Evolutionary conservation across 78 protist genomes (phyloP).

Genomic region (Guillardia theta): DNA sequence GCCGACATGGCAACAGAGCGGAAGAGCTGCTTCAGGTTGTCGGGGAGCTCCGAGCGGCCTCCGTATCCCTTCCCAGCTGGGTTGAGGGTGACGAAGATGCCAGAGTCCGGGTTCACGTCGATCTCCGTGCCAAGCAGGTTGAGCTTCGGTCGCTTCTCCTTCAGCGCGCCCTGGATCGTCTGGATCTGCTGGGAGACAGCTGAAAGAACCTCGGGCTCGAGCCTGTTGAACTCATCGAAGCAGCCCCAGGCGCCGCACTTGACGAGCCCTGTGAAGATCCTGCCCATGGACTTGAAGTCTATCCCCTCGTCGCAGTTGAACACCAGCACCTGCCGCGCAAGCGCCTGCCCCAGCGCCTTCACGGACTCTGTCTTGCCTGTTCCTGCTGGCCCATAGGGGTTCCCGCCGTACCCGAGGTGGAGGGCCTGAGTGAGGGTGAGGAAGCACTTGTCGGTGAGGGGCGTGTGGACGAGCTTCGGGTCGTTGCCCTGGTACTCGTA

Average conservation of each 20-base stretch:
- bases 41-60: conserved; percentile 89
- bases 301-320: conserved; percentile 94
- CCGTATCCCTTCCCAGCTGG: conserved; percentile 90
- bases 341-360: conserved; percentile 82
- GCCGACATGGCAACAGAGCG: conserved; percentile 85
- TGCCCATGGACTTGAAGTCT: conserved; percentile 86
- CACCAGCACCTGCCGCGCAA: conserved; percentile 69
- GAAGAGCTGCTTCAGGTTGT: conserved; percentile 89
- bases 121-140: conserved; percentile 61
- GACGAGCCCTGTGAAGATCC: conserved; percentile 87
- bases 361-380: conserved; percentile 92
- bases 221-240: conserved; percentile 75
- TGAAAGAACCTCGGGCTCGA: conserved; percentile 81
- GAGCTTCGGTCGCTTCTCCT: neutral
- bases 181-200: conserved; percentile 90
- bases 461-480: conserved; percentile 88
- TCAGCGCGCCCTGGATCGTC: conserved; percentile 79
- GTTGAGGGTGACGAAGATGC: conserved; percentile 88
- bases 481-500: conserved; percentile 92
- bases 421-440: conserved; percentile 89
- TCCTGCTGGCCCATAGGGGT: conserved; percentile 93
- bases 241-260: conserved; percentile 92
- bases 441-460: conserved; percentile 89
- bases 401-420: conserved; percentile 87
- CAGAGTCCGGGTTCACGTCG: conserved; percentile 67